A percentile compares a stretch with the other conserved stretches of the same genome.
phyloP scores from a whole-genome alignment of 352 stramenopile genomes.

The Globisporangium cylindrosporum region DNA sequence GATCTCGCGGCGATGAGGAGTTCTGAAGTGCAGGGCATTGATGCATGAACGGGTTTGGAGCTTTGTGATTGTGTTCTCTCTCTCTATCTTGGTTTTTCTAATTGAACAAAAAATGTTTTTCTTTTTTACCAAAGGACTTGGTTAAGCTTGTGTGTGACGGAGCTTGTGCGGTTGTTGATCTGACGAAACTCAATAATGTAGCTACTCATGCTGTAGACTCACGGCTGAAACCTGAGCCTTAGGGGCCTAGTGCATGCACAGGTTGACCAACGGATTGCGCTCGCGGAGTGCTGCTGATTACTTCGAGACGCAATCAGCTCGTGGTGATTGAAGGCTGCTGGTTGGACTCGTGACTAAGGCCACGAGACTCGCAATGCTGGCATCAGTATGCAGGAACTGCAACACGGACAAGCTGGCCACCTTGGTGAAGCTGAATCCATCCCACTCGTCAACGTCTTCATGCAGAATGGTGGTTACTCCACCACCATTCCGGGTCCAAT shows the following conservation, averaged over 20 bases:
- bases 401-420: background rate
- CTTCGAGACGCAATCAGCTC: background rate
- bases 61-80: background rate
- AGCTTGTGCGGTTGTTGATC: background rate
- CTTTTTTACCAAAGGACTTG: background rate
- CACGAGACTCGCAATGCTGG: background rate
- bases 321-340: background rate
- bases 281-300: background rate
- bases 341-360: background rate
- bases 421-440: background rate
- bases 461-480: background rate
- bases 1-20: background rate
- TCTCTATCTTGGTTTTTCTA: constrained; percentile 6
- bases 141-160: background rate
- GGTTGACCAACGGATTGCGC: background rate
- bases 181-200: background rate
- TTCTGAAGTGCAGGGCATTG: background rate
- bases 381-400: background rate
- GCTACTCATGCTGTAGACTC: background rate
- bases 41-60: background rate
- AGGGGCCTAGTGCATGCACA: background rate
- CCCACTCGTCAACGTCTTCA: constrained; percentile 2
- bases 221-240: background rate
- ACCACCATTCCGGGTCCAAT: background rate
- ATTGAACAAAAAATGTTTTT: constrained; percentile 3